These are phyloP conservation scores for Rhodamnia argentea DNA, from an alignment of 345 rosid species.

Conservation along the genomic window DNA sequence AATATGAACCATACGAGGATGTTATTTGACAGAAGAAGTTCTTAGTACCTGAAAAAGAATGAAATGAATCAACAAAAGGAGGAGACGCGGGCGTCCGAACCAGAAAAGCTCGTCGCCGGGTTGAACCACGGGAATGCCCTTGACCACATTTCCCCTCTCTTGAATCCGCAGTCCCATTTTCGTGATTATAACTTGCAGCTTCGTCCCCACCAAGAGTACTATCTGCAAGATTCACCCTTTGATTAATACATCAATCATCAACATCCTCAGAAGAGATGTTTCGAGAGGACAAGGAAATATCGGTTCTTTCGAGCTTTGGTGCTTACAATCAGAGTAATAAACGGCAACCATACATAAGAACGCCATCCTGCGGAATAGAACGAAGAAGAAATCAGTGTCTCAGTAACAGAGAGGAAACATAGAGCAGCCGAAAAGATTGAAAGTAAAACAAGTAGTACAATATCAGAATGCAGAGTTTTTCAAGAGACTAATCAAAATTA, in stretches of 20 bases:
- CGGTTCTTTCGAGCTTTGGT: neutral
- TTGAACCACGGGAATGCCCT: constrained; percentile 88
- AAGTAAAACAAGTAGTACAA: neutral
- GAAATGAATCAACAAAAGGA: constrained; percentile 78
- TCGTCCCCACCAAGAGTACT: constrained; percentile 65
- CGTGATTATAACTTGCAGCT: constrained; percentile 86
- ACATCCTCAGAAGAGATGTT: neutral
- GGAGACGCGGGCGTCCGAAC: constrained; percentile 79
- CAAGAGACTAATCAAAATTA: neutral
- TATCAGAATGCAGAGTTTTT: neutral
- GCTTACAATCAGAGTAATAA: constrained; percentile 78
- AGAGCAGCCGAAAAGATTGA: neutral
- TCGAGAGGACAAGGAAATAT: neutral
- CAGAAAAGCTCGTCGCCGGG: constrained; percentile 95
- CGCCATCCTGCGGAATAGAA: constrained; percentile 41
- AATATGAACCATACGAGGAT: neutral
- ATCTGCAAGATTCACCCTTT: constrained; percentile 26
- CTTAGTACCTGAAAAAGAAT: constrained; percentile 74
- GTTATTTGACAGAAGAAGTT: neutral
- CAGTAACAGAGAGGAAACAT: neutral
- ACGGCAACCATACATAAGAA: constrained; percentile 76
- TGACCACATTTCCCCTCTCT: constrained; percentile 83
- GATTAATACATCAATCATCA: neutral
- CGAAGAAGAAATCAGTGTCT: neutral
- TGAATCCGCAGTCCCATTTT: constrained; percentile 74